Base-by-base conservation (phyloP, 2,329 filamentous ascomycete genomes). In the Venturia pyrina region DNA sequence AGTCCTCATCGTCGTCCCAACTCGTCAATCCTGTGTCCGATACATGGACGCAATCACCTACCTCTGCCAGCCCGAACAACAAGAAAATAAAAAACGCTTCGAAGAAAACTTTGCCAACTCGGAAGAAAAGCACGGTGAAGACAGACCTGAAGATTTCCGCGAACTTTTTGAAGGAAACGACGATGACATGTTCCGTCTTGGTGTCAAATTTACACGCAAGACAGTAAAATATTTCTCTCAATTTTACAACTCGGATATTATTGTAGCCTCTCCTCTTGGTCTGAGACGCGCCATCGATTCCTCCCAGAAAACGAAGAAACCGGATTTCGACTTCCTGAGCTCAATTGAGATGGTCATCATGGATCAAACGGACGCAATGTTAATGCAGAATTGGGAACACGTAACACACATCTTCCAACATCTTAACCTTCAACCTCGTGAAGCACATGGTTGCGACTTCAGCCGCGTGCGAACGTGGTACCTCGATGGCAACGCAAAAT, bases 341-440 rank as follows among this genome's bases (percentile, higher is more conserved):
- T 98, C 93, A 1, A 90, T 99, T 71, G 95, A 99, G 77, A 78
- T 99, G 63, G 87, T 95, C 41, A 82, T 98, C 60, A 83, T 96
- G 68, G 95, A 99, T 75, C 93, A 98, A 77, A 89, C 91, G 15
- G 93, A 98, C 76, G 92, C 92, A 0, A 84, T 97, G 53, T 85
- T 96, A 10, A 97, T 97, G 92, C 95, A 99, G 76, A 98, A 96
- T 75, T 98, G 93, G 93, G 92, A 97, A 72, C 93, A 99, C 74
- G 85, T 97, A 68, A 90, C 96, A 75, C 90, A 90, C 74, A 89
- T 97, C 71, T 93, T 98, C 73, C 87, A 91, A 68, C 91, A 96
- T 75, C 84, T 99, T 68, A 99, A 99, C 75, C 82, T 89, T 28
- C 91, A 96, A 72, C 93, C 95, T 46, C 91, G 89, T 72, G 90